phyloP scores from a whole-genome alignment of 2,329 filamentous ascomycete genomes.

The Diaporthe australafricana region DNA sequence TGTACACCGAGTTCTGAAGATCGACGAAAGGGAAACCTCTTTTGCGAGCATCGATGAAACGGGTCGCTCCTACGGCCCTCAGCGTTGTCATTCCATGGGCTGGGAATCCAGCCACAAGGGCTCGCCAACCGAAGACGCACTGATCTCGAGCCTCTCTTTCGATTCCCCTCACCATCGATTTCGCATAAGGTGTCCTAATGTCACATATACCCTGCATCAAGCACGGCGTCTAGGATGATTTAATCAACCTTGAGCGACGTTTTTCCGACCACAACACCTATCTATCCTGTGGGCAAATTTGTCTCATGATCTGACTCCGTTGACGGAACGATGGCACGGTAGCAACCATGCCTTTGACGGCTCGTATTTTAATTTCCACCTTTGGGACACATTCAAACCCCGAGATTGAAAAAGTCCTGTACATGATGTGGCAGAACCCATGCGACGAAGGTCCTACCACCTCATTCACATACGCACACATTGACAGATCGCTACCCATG shows the following conservation, averaged over 20 bases:
- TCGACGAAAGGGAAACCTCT: neutral
- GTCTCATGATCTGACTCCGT: neutral
- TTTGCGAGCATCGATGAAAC: conserved; percentile 6
- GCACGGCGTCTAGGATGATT: neutral
- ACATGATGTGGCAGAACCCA: neutral
- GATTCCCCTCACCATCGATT: neutral
- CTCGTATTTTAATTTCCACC: neutral
- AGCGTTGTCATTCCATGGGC: neutral
- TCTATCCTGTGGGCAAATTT: neutral
- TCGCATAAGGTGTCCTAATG: neutral
- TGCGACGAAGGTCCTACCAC: neutral
- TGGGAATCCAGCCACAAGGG: neutral
- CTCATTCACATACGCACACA: neutral
- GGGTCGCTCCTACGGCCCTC: neutral
- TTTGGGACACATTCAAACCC: neutral
- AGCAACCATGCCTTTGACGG: neutral
- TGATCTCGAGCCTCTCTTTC: neutral
- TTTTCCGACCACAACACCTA: neutral
- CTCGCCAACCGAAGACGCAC: neutral
- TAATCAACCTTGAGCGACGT: neutral
- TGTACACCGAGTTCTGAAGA: neutral
- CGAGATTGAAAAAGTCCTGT: neutral
- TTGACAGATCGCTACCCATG: neutral
- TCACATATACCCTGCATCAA: neutral
- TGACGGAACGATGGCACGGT: neutral